Evolutionary conservation across 2,329 filamentous ascomycete genomes (phyloP).

Genomic region (Botrytis pseudocinerea): DNA sequence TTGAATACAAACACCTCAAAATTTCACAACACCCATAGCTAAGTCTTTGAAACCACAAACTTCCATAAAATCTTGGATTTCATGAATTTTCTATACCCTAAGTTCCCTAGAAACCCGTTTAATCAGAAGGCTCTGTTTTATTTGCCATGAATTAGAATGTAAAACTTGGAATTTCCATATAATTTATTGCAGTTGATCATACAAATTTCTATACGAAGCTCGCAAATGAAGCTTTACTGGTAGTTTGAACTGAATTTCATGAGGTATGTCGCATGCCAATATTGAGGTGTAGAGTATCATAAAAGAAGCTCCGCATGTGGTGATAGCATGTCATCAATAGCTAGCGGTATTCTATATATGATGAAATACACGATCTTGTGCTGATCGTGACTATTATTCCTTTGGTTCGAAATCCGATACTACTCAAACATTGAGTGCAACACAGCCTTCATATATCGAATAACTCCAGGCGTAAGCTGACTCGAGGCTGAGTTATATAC

Average conservation of each 20-base stretch:
- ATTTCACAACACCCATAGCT: not conserved
- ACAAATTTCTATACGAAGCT: not conserved
- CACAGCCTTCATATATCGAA: not conserved
- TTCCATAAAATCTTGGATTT: no score
- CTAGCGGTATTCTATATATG: not conserved
- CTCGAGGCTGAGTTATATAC: no score
- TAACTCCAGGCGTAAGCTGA: not conserved
- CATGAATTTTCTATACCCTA: no score
- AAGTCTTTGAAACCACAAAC: not conserved
- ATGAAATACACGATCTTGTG: not conserved
- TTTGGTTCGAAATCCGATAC: not conserved
- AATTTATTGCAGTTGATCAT: not conserved
- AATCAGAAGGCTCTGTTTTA: no score
- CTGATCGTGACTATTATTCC: not conserved
- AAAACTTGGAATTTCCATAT: not conserved
- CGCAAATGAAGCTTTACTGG: not conserved
- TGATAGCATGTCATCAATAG: not conserved
- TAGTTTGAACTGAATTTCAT: accelerated
- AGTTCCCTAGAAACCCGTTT: no score
- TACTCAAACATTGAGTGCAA: not conserved
- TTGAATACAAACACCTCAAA: not conserved
- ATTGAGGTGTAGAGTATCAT: no score
- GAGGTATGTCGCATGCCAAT: not conserved
- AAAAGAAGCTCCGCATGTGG: not conserved
- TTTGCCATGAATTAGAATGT: no score